phyloP scores from a whole-genome alignment of 495 filamentous ascomycete species.

The Penicillium angulare region DNA sequence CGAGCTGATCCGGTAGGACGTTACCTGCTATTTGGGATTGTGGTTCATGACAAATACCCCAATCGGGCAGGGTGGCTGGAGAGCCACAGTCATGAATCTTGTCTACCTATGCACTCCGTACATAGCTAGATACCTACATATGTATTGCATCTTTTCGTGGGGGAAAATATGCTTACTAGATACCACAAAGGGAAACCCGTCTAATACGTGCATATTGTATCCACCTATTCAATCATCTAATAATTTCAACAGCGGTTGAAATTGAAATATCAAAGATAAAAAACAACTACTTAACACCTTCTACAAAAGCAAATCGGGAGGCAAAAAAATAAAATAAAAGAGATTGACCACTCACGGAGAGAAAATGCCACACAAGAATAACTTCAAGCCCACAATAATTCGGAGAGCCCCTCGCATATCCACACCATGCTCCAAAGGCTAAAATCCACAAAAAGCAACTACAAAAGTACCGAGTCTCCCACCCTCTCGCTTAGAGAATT shows the following conservation, averaged over 20 bases:
- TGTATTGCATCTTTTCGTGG: too few species aligned
- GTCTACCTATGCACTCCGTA: too few species aligned
- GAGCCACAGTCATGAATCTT: background rate
- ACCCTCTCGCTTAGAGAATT: background rate
- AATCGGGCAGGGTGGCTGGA: background rate
- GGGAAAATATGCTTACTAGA: too few species aligned
- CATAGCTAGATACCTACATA: too few species aligned
- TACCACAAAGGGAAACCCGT: too few species aligned
- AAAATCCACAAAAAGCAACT: background rate
- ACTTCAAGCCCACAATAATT: background rate
- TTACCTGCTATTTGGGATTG: background rate
- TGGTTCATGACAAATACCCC: conserved; percentile 5
- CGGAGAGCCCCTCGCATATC: conserved; percentile 1
- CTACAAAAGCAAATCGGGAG: too few species aligned
- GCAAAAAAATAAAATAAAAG: too few species aligned
- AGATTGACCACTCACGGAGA: background rate
- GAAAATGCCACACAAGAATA: background rate
- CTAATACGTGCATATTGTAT: too few species aligned
- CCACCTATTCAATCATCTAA: too few species aligned
- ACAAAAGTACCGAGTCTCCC: background rate
- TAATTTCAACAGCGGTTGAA: too few species aligned
- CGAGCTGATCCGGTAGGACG: conserved; percentile 17
- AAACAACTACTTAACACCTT: too few species aligned
- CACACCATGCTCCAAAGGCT: background rate
- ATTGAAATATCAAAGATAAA: too few species aligned